phyloP scores from a whole-genome alignment of 1,284 basidiomycete genomes.

The Gymnopus androsaceus region DNA sequence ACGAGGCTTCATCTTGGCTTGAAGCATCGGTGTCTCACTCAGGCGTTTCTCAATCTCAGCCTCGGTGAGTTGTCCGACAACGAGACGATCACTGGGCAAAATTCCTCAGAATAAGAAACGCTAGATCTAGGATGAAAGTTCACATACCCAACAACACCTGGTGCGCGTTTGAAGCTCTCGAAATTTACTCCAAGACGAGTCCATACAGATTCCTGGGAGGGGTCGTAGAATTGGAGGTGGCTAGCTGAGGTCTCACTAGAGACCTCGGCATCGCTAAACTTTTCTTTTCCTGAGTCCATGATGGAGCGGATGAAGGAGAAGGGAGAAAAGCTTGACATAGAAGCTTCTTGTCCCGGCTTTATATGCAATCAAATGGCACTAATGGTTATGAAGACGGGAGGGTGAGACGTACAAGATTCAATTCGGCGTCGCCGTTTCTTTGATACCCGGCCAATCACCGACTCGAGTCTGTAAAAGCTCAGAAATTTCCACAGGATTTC shows the following conservation, averaged over 20 bases:
- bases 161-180: conserved; percentile 48
- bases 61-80: conserved; percentile 35
- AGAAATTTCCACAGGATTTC: too few relatives aligned
- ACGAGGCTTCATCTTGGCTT: conserved; percentile 48
- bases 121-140: neutral
- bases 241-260: neutral
- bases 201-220: conserved; percentile 45
- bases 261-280: neutral
- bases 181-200: conserved; percentile 38
- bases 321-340: neutral
- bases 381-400: too few relatives aligned
- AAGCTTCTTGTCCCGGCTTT: neutral
- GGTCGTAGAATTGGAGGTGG: conserved; percentile 38
- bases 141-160: conserved; percentile 43
- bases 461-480: too few relatives aligned
- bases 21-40: conserved; percentile 46
- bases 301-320: neutral
- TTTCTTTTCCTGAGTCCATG: conserved; percentile 6
- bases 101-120: conserved; percentile 1
- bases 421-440: too few relatives aligned
- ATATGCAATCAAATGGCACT: too few relatives aligned
- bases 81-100: conserved; percentile 34
- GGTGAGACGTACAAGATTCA: too few relatives aligned
- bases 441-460: too few relatives aligned
- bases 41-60: conserved; percentile 36